Evolutionary conservation across 2,329 filamentous ascomycete genomes (phyloP).

Genomic region (Cladorrhinum sp.): DNA sequence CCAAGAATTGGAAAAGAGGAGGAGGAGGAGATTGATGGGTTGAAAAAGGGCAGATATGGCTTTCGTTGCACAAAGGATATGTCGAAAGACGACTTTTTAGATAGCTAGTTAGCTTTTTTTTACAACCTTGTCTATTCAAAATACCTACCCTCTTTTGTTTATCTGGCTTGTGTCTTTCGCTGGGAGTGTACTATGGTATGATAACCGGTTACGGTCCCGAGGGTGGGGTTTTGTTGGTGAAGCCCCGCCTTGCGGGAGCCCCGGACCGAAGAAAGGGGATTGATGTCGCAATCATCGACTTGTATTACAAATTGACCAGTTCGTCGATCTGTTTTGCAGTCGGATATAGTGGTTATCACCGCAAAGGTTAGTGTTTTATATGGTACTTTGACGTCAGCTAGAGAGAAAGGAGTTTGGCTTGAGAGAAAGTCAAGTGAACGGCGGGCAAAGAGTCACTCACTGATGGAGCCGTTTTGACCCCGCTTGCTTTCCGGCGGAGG

Average conservation of each 20-base stretch:
- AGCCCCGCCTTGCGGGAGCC: too few species aligned
- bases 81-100: constrained; percentile 13
- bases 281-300: neutral
- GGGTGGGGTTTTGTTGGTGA: neutral
- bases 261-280: too few species aligned
- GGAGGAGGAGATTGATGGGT: neutral
- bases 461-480: too few species aligned
- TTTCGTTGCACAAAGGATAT: neutral
- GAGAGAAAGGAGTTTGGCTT: too few species aligned
- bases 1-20: neutral
- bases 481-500: too few species aligned
- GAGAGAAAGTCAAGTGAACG: too few species aligned
- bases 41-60: neutral
- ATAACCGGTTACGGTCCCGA: neutral
- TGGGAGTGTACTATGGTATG: too few species aligned
- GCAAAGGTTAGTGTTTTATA: neutral
- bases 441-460: too few species aligned
- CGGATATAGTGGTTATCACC: too few species aligned
- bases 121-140: neutral
- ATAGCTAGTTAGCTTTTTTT: constrained; percentile 13
- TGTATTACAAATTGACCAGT: too few species aligned
- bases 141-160: neutral
- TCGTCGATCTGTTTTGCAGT: too few species aligned
- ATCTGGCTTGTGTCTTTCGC: neutral
- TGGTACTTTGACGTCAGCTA: neutral